Evolutionary conservation across 306 rosid species (phyloP).

Genomic region (Senna siamea): DNA sequence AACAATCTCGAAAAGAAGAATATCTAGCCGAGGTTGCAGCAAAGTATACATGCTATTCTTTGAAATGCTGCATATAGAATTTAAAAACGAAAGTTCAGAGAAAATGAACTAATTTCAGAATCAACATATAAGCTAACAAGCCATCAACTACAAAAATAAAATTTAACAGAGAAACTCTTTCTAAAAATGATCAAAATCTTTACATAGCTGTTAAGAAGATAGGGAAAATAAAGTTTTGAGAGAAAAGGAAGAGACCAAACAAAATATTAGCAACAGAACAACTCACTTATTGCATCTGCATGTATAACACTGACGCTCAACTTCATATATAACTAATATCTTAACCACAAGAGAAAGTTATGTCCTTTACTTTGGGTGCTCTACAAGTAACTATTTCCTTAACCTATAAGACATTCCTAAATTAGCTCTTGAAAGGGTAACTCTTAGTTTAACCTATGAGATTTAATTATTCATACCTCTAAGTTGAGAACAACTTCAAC

Average conservation of each 20-base stretch:
- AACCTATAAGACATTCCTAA: background rate
- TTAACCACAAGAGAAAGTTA: background rate
- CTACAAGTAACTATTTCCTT: background rate
- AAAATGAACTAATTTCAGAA: slow-evolving; percentile 17
- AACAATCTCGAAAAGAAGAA: slow-evolving; percentile 89
- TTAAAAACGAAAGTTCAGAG: background rate
- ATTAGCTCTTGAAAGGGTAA: background rate
- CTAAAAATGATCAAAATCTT: slow-evolving; percentile 1
- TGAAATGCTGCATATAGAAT: slow-evolving; percentile 69
- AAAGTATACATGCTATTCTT: slow-evolving; percentile 77
- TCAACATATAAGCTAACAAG: background rate
- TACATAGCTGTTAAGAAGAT: background rate
- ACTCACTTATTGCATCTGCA: background rate
- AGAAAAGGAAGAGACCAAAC: background rate
- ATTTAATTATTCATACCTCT: background rate
- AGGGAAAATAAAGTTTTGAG: background rate
- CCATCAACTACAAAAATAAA: slow-evolving; percentile 5
- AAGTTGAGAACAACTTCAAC: background rate
- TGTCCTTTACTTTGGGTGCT: background rate
- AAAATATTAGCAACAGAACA: background rate
- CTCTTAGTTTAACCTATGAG: too few species aligned
- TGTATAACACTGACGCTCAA: background rate
- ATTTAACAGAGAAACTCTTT: slow-evolving; percentile 7
- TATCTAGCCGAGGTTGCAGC: slow-evolving; percentile 88
- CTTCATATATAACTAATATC: background rate